Conservation (phyloP, 306 rosid genomes). For the Datisca glomerata region DNA sequence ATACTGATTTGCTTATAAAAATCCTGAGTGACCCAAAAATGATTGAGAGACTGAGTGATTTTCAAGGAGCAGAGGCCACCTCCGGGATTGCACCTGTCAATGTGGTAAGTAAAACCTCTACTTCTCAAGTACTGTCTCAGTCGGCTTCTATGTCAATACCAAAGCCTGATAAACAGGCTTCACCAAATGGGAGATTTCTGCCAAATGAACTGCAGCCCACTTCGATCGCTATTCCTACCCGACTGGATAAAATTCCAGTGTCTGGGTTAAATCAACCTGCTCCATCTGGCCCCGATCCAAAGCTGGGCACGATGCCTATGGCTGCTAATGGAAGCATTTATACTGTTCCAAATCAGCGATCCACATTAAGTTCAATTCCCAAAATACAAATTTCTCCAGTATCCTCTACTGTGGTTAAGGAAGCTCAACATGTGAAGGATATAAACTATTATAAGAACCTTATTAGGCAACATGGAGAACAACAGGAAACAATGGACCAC, state of each 20-base stretch:
- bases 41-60: slow-evolving; percentile 35
- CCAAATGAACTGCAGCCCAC: slow-evolving; percentile 11
- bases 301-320: slow-evolving; percentile 8
- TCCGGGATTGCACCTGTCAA: slow-evolving; percentile 7
- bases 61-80: not conserved
- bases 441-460: slow-evolving; percentile 53
- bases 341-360: too few species aligned
- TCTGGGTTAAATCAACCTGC: slow-evolving; percentile 16
- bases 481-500: slow-evolving; percentile 23
- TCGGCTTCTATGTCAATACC: slow-evolving; percentile 13
- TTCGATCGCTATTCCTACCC: slow-evolving; percentile 14
- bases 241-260: slow-evolving; percentile 7
- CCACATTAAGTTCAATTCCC: slow-evolving; percentile 15
- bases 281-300: slow-evolving; percentile 9
- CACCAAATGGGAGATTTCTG: slow-evolving; percentile 8
- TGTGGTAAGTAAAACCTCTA: slow-evolving; percentile 4
- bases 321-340: slow-evolving; percentile 7
- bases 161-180: slow-evolving; percentile 10
- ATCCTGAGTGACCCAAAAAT: slow-evolving; percentile 48
- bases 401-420: too few species aligned
- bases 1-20: slow-evolving; percentile 41
- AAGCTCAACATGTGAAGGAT: slow-evolving; percentile 31
- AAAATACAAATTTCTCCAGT: too few species aligned
- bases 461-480: slow-evolving; percentile 31
- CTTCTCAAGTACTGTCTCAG: too few species aligned